Conservation (phyloP, 495 filamentous ascomycete species). For the Neurospora sp. region DNA sequence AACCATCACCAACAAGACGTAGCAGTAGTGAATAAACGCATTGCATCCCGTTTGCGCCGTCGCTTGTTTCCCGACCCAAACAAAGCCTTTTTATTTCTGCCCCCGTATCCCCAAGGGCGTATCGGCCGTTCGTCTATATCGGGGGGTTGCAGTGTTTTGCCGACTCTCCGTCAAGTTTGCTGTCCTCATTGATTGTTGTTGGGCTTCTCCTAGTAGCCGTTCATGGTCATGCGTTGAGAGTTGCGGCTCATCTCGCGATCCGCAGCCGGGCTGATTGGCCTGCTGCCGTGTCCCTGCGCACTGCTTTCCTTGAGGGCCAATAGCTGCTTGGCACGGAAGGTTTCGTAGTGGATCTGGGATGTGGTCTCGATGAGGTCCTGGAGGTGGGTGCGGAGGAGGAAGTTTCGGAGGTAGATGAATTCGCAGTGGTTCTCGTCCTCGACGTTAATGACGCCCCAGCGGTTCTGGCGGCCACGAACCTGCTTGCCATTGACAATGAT, state of each 20-base stretch:
- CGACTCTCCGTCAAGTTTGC: conserved; percentile 4
- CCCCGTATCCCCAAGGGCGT: not conserved
- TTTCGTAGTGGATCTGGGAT: conserved; percentile 99
- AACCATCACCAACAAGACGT: not conserved
- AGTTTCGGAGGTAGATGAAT: conserved; percentile 96
- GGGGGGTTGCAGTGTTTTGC: not conserved
- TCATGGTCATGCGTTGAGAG: conserved; percentile 95
- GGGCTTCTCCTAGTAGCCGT: conserved; percentile 62
- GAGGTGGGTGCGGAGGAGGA: conserved; percentile 90
- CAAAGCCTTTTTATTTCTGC: not conserved
- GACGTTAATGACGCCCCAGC: conserved; percentile 99
- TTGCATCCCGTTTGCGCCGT: not conserved
- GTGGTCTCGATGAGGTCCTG: conserved; percentile 99
- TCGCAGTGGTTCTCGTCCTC: conserved; percentile 99
- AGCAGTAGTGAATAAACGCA: not conserved
- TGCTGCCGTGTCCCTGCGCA: conserved; percentile 73
- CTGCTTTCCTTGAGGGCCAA: conserved; percentile 96
- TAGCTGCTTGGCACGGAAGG: conserved; percentile 98
- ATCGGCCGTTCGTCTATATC: not conserved
- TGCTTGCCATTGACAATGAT: conserved; percentile 97
- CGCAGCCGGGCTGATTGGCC: conserved; percentile 88
- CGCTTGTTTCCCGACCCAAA: not conserved
- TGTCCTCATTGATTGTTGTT: conserved; percentile 5
- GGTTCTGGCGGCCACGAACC: conserved; percentile 94
- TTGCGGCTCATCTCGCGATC: conserved; percentile 93